Evolutionary conservation across 805 yeast species (phyloP).

Genomic region (Barnettozyma vustinii): DNA sequence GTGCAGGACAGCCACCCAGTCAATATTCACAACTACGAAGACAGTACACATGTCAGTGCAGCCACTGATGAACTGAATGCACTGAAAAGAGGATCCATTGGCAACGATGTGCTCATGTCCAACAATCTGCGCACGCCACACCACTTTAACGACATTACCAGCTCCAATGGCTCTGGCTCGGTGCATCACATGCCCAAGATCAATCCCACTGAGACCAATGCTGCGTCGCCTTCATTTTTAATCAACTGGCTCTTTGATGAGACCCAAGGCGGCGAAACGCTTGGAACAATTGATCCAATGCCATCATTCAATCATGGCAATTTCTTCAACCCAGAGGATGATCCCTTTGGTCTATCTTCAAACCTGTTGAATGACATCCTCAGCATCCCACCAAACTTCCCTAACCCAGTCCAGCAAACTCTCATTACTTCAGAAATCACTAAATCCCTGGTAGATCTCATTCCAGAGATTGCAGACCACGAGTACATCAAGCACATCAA

Average conservation of each 20-base stretch:
- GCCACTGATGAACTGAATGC: conserved; percentile 27
- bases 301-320: conserved; percentile 20
- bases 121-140: not conserved
- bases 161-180: not conserved
- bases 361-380: conserved; percentile 24
- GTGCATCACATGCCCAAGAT: conserved; percentile 1
- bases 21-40: conserved; percentile 20
- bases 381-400: conserved; percentile 27
- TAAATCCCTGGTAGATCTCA: conserved; percentile 11
- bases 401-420: conserved; percentile 25
- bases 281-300: conserved; percentile 10
- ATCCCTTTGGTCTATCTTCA: conserved; percentile 26
- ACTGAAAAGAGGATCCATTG: conserved; percentile 11
- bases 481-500: conserved; percentile 19
- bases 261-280: conserved; percentile 11
- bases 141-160: not conserved
- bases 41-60: conserved; percentile 21
- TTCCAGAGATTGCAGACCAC: conserved; percentile 22
- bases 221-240: conserved; percentile 19
- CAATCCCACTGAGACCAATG: conserved; percentile 9
- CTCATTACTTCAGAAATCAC: conserved; percentile 21
- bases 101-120: conserved; percentile 3
- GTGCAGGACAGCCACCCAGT: conserved; percentile 19
- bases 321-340: conserved; percentile 26
- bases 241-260: conserved; percentile 28